Evolutionary conservation across 805 yeast species (phyloP).

Genomic region (Debaryomyces prosopidis): DNA sequence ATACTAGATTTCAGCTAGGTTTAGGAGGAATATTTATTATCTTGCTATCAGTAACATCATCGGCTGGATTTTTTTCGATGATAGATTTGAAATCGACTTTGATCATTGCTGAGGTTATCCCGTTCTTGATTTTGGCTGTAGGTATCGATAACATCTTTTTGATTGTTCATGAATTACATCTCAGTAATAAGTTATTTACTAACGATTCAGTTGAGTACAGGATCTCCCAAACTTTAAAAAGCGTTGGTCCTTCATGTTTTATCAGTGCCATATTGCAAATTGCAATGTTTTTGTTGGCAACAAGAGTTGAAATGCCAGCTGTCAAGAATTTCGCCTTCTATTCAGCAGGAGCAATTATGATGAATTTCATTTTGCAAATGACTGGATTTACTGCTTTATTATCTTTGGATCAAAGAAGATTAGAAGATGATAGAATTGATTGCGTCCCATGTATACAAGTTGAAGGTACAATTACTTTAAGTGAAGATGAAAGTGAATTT

Average conservation of each 20-base stretch:
- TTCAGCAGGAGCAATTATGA: constrained; percentile 80
- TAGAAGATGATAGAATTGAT: constrained; percentile 61
- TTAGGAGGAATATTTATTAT: constrained; percentile 84
- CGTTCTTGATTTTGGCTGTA: constrained; percentile 86
- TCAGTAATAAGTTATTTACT: constrained; percentile 48
- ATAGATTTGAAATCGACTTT: constrained; percentile 84
- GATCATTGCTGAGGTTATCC: constrained; percentile 95
- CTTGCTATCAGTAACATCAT: constrained; percentile 71
- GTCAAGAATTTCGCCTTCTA: constrained; percentile 90
- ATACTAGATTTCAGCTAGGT: constrained; percentile 75
- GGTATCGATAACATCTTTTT: constrained; percentile 96
- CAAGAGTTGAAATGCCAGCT: constrained; percentile 91
- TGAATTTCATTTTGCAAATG: constrained; percentile 76
- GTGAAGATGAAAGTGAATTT: constrained; percentile 6
- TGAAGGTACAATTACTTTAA: constrained; percentile 10
- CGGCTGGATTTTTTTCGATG: constrained; percentile 78
- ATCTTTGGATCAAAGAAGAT: constrained; percentile 62
- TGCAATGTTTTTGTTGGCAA: constrained; percentile 76
- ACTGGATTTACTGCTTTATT: constrained; percentile 78
- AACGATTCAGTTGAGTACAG: constrained; percentile 49
- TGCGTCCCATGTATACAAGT: constrained; percentile 55
- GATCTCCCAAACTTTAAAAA: constrained; percentile 62
- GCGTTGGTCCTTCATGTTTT: constrained; percentile 85
- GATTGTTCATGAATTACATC: constrained; percentile 74
- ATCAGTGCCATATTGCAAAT: constrained; percentile 76